A percentile compares a stretch with the other conserved stretches of the same genome.
phyloP scores from a whole-genome alignment of 306 rosid genomes.

The Corylus avellana region DNA sequence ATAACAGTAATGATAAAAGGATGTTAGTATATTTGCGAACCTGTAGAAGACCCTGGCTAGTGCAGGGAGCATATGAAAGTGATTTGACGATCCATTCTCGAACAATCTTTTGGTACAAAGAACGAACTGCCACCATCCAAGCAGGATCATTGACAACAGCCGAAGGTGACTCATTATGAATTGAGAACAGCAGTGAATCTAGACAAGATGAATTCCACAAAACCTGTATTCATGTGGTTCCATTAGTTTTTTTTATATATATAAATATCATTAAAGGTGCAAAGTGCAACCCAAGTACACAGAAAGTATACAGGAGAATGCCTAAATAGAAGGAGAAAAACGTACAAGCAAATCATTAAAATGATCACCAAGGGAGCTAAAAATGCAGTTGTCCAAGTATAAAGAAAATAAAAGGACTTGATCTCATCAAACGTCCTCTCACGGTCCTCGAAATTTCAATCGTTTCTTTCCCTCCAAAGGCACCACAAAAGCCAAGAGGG shows the following conservation, averaged over 20 bases:
- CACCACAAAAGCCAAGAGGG: too few species aligned
- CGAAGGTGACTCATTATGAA: slow-evolving; percentile 73
- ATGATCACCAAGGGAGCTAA: too few species aligned
- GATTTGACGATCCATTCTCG: slow-evolving; percentile 96
- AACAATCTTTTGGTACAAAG: slow-evolving; percentile 85
- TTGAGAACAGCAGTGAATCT: slow-evolving; percentile 84
- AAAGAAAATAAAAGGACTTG: too few species aligned
- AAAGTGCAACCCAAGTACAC: too few species aligned
- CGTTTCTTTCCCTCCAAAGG: too few species aligned
- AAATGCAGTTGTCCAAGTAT: too few species aligned
- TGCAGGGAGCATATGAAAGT: slow-evolving; percentile 91
- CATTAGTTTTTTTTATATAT: slow-evolving; percentile 3
- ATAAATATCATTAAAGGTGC: too few species aligned
- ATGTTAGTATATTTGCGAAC: slow-evolving; percentile 44
- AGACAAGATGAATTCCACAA: slow-evolving; percentile 89
- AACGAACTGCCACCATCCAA: slow-evolving; percentile 80
- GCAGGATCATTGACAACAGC: slow-evolving; percentile 86
- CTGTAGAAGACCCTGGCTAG: slow-evolving; percentile 99
- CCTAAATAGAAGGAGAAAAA: too few species aligned
- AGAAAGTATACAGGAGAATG: too few species aligned
- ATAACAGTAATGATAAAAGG: slow-evolving; percentile 11
- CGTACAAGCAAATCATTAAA: too few species aligned
- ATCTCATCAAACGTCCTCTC: too few species aligned
- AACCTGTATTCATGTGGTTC: slow-evolving; percentile 60
- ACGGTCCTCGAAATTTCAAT: too few species aligned